Percentiles rank a stretch among this genome's conserved stretches.
Conservation (phyloP, 2,329 filamentous ascomycete species). For the Pseudofabraea citricarpa region DNA sequence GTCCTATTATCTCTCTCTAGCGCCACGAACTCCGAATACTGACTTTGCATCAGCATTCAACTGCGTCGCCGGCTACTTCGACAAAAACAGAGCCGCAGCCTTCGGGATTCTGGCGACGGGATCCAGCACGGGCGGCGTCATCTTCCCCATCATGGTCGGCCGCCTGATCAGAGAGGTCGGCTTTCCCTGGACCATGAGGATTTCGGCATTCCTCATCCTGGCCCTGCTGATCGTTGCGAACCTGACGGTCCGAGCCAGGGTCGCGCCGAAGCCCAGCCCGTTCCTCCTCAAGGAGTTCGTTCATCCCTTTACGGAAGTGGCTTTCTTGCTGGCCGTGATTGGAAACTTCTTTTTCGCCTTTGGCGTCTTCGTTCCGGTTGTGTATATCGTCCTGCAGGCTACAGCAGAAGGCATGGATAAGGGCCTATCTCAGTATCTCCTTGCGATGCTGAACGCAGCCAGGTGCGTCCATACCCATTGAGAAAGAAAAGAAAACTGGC, state of each 20-base stretch:
- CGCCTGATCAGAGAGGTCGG: slow-evolving; percentile 44
- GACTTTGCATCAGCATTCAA: slow-evolving; percentile 30
- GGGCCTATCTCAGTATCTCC: slow-evolving; percentile 41
- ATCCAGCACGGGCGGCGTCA: slow-evolving; percentile 45
- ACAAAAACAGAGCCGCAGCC: slow-evolving; percentile 7
- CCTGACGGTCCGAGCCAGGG: slow-evolving; percentile 42
- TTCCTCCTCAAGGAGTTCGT: slow-evolving; percentile 25
- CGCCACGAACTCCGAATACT: slow-evolving; percentile 5
- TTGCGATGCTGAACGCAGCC: slow-evolving; percentile 44
- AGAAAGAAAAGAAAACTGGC: neutral
- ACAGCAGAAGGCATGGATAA: slow-evolving; percentile 37
- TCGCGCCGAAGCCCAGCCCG: slow-evolving; percentile 30
- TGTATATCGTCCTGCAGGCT: slow-evolving; percentile 37
- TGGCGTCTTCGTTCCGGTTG: slow-evolving; percentile 46
- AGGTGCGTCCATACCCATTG: slow-evolving; percentile 18
- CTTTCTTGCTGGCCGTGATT: slow-evolving; percentile 28
- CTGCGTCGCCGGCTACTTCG: slow-evolving; percentile 22
- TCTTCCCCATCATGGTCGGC: slow-evolving; percentile 55
- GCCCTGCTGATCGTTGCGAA: slow-evolving; percentile 42
- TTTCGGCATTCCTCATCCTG: slow-evolving; percentile 48
- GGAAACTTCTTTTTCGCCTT: slow-evolving; percentile 36
- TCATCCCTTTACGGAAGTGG: slow-evolving; percentile 28
- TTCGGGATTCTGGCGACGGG: slow-evolving; percentile 40
- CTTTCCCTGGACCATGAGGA: slow-evolving; percentile 51
- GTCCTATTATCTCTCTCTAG: too few species aligned